These are phyloP conservation scores for Cladosporium sp. DNA, from an alignment of 2,329 filamentous ascomycete species.

Conservation along the genomic window DNA sequence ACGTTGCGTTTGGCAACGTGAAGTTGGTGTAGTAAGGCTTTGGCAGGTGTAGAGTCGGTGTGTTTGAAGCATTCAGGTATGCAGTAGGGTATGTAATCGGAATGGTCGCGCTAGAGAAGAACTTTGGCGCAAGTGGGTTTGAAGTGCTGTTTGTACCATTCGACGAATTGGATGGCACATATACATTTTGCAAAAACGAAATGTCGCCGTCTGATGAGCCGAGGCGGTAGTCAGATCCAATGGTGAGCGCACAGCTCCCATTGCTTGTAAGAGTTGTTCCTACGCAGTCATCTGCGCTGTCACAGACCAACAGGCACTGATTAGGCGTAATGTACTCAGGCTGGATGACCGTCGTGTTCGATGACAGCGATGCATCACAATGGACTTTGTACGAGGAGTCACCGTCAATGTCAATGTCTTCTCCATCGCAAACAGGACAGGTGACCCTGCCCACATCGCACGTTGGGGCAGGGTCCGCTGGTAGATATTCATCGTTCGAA, in stretches of 20 bases:
- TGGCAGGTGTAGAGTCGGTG: neutral
- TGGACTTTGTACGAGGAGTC: neutral
- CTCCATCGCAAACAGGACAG: neutral
- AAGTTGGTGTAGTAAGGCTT: constrained; percentile 6
- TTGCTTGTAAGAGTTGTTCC: neutral
- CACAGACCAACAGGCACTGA: neutral
- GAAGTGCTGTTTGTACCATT: neutral
- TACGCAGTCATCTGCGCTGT: neutral
- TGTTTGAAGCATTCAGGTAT: neutral
- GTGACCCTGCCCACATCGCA: neutral
- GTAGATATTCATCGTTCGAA: neutral
- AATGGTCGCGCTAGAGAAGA: neutral
- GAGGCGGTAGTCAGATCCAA: neutral
- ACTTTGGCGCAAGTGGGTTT: neutral
- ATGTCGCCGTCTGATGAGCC: neutral
- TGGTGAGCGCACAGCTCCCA: neutral
- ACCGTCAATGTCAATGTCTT: neutral
- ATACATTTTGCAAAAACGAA: neutral
- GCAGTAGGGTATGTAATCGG: neutral
- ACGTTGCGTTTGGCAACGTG: constrained; percentile 1
- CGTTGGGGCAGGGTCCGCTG: neutral
- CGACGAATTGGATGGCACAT: neutral
- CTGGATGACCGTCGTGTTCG: neutral
- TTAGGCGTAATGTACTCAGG: neutral
- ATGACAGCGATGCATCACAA: neutral